Evolutionary conservation across 2,329 filamentous ascomycete species (phyloP), one percentile per base, ranked within the genome.

Genomic region (Talaromyces sp.): DNA sequence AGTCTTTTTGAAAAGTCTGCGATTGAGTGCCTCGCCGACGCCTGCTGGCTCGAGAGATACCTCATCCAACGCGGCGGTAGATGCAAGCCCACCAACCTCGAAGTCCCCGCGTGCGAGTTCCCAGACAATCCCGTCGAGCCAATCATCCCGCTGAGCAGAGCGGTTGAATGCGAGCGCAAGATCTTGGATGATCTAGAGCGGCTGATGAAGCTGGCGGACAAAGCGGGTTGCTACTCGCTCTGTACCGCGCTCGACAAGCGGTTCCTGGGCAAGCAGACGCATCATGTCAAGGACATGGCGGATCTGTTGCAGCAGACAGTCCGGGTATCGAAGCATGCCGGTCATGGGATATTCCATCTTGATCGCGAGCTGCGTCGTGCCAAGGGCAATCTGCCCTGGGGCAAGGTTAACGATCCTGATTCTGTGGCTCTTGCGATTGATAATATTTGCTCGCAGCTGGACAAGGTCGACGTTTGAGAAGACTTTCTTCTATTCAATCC

Each of bases 31-130:
- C 60, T 69, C 19, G 55, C 57, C 13, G 67, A 69, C 54, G 62
- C 64, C 53, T 33, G 58, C 54, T 69, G 67, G 67, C 58, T 69
- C n/a, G 67, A 69, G 56, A 65, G 63, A 33, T 69, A 69, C 36
- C 67, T 69, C 9, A 30, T 69, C 30, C 61, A 58, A n/a, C 67
- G 67, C 19, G 67, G 67, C 17, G 67, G 67, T 17, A 59, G 66
- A 17, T 64, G 47, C 44, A 68, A 67, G 60, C 67, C 67, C 4
- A 68, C 65, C 15, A 59, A 62, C n/a, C 69, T 69, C 42, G 61
- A 67, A 27, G 63, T 66, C 3, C 62, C 67, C 13, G 62, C 62
- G 4, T 52, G 57, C 57, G 63, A 68, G 25, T 69, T 58, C 57
- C 67, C 67, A 15, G 65, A 69, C 19, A 22, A 57, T 17, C 67